phyloP scores from a whole-genome alignment of 2,329 filamentous ascomycete species.

The Chrysosporium queenslandicum region DNA sequence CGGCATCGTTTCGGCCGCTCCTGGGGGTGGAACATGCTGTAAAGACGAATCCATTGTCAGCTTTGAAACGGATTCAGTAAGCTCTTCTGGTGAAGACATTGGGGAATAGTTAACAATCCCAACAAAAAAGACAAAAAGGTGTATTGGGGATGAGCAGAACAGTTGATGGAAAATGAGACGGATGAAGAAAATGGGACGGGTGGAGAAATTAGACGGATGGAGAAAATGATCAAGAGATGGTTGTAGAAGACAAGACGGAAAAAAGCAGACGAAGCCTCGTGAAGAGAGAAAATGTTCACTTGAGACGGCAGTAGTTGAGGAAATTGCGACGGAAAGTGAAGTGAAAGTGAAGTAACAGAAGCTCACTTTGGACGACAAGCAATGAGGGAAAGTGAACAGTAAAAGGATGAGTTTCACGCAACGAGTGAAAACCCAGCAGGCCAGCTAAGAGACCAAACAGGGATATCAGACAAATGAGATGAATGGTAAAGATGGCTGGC shows the following conservation, averaged over 20 bases:
- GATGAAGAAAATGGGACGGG: not conserved
- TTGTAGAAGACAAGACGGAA: not conserved
- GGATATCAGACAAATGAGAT: no score
- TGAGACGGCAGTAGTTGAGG: not conserved
- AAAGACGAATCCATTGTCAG: conserved; percentile 5
- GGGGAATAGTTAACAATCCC: no score
- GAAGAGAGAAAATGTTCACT: not conserved
- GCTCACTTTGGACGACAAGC: not conserved
- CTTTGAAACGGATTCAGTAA: not conserved
- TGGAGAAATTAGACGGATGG: not conserved
- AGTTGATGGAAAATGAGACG: not conserved
- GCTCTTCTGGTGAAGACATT: not conserved
- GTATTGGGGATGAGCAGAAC: no score
- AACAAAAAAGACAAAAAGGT: no score
- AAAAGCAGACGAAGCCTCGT: not conserved
- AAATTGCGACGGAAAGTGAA: not conserved
- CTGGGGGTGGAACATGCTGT: conserved; percentile 84
- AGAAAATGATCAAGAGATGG: not conserved
- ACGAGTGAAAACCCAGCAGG: not conserved
- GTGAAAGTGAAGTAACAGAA: not conserved
- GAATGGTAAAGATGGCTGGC: no score
- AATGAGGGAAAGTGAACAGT: not conserved
- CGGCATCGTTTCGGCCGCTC: conserved; percentile 93
- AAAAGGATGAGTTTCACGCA: not conserved
- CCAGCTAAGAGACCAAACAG: no score